phyloP scores from a whole-genome alignment of 2,329 filamentous ascomycete species.

The Talaromyces islandicus region DNA sequence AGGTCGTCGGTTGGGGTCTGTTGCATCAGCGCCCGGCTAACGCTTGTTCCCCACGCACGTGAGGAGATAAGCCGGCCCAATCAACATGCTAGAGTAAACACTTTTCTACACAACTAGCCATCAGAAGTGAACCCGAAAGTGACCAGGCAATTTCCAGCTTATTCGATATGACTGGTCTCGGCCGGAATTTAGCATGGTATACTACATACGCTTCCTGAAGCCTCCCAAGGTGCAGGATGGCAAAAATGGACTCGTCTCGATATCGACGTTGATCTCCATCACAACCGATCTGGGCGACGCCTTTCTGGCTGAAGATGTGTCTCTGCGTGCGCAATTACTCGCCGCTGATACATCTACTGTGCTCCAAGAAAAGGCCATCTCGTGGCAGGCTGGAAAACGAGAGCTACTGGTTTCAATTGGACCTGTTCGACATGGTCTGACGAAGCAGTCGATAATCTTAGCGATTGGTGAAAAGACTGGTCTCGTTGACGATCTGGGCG shows the following conservation, averaged over 20 bases:
- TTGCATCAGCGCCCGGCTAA: neutral
- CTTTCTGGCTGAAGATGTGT: constrained; percentile 46
- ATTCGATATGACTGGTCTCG: neutral
- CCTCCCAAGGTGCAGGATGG: constrained; percentile 46
- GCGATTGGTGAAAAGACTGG: constrained; percentile 15
- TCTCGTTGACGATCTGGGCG: constrained; percentile 17
- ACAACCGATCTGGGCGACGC: constrained; percentile 64
- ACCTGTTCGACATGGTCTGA: constrained; percentile 19
- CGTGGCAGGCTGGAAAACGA: constrained; percentile 30
- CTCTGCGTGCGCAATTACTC: constrained; percentile 22
- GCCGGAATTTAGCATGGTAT: constrained; percentile 37
- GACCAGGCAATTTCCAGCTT: neutral
- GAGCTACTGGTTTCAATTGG: constrained; percentile 28
- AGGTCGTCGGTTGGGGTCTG: neutral
- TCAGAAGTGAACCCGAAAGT: neutral
- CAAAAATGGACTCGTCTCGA: constrained; percentile 32
- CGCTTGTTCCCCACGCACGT: neutral
- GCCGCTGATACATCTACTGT: constrained; percentile 13
- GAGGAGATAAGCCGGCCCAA: neutral
- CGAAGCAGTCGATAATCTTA: constrained; percentile 20
- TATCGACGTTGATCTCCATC: constrained; percentile 55
- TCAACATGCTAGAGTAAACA: neutral
- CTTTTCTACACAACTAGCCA: neutral
- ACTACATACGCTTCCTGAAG: constrained; percentile 65
- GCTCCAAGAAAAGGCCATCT: constrained; percentile 18